Evolutionary conservation across 2,329 filamentous ascomycete genomes (phyloP), one percentile per base, ranked within the genome.

Genomic region (Leptographium procerum): DNA sequence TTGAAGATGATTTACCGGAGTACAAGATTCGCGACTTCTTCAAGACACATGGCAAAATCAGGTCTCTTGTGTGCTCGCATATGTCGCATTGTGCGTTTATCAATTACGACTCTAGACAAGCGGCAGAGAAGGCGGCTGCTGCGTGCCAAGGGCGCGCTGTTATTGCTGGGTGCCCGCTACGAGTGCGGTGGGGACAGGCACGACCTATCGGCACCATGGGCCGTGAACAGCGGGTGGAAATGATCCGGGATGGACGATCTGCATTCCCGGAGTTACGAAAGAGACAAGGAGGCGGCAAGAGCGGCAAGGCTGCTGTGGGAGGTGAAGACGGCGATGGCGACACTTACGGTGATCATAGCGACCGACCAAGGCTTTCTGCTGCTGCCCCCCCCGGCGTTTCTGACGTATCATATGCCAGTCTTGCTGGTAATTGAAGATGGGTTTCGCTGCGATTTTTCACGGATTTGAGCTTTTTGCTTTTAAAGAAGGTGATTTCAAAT

Each of bases 61-160:
- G 94, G 66, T 96, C 91, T 29, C 75, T 99, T 19, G 87, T 99
- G 43, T 97, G 94, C 72, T 96, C 91, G 8, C 94, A 99, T 74
- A 91, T 95, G 76, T 92, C 92, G 19, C 94, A 97, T 69, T 97
- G 91, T 70, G 94, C 94, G 1, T 99, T 97, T 69, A 79, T 99
- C 73, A 99, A 99, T 73, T 99, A 90, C 70, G 85, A 91, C 65
- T 89, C 87, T 3, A 82, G 94, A 59, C 84, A 89, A 61, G 87
- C 82, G 1, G 94, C 95, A 0, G 94, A 99, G 73, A 85, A 81
- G 60, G 95, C 95, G 0, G 89, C 94, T 0, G 83, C 84, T 36
- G 83, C 88, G 24, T 92, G 90, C 65, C 87, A 96, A 70, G 94
- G 95, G 7, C 88, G 87, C 61, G 90, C 91, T 0, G 83, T 97